Percentiles rank a stretch among this genome's conserved stretches.
These are phyloP conservation scores for Ogataea methanolica DNA, from an alignment of 805 yeast genomes.

Conservation along the genomic window DNA sequence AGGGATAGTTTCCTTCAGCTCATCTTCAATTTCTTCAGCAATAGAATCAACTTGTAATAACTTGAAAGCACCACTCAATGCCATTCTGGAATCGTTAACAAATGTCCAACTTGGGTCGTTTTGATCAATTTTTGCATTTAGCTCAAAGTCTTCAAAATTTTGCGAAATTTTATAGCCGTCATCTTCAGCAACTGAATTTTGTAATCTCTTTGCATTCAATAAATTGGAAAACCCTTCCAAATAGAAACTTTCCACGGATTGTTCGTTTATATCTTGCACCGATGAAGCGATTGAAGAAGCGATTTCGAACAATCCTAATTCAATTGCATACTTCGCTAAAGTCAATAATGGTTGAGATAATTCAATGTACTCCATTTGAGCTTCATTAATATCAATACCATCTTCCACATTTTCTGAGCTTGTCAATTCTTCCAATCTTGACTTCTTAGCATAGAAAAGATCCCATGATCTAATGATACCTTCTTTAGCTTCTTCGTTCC, in stretches of 20 bases:
- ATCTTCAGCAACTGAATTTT: slow-evolving; percentile 15
- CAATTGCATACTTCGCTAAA: slow-evolving; percentile 70
- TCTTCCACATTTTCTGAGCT: slow-evolving; percentile 19
- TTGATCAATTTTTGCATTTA: slow-evolving; percentile 17
- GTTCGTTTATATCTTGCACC: slow-evolving; percentile 78
- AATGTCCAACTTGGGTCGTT: slow-evolving; percentile 28
- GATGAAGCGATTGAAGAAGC: slow-evolving; percentile 62
- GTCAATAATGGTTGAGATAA: slow-evolving; percentile 69
- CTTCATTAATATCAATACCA: slow-evolving; percentile 37
- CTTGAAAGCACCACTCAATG: slow-evolving; percentile 35
- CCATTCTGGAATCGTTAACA: slow-evolving; percentile 36
- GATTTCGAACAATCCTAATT: slow-evolving; percentile 65
- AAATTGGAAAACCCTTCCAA: slow-evolving; percentile 74
- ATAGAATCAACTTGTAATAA: slow-evolving; percentile 33
- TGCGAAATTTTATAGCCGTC: slow-evolving; percentile 23
- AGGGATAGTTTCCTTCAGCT: slow-evolving; percentile 50
- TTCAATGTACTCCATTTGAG: slow-evolving; percentile 53
- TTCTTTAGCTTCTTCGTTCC: slow-evolving; percentile 62
- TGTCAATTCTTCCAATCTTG: slow-evolving; percentile 39
- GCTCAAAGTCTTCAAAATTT: slow-evolving; percentile 38
- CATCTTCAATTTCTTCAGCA: slow-evolving; percentile 46
- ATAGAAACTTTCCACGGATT: slow-evolving; percentile 75
- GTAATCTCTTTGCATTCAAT: slow-evolving; percentile 38
- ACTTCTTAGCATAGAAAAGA: slow-evolving; percentile 51
- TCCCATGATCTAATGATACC: slow-evolving; percentile 72